Conservation (phyloP, 2,329 filamentous ascomycete species). For the Cyclaneusma minus region DNA sequence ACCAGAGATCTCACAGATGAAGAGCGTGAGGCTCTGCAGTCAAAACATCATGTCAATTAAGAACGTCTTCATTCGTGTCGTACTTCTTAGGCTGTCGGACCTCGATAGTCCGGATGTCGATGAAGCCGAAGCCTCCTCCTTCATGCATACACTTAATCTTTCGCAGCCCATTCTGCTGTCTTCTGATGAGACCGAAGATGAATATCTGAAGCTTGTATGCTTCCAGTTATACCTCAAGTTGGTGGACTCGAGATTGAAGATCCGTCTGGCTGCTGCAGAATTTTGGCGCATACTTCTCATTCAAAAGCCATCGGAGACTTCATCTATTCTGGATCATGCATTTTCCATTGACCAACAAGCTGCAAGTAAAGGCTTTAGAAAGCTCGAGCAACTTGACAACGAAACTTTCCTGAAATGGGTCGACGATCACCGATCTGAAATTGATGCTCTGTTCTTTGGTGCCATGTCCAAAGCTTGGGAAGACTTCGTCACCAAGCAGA, state of each 20-base stretch:
- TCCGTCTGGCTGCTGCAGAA: conserved; percentile 64
- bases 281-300: conserved; percentile 87
- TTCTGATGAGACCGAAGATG: conserved; percentile 61
- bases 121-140: conserved; percentile 47
- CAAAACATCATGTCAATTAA: conserved; percentile 68
- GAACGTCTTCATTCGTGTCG: conserved; percentile 60
- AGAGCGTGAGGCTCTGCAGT: conserved; percentile 81
- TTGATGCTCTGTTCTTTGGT: conserved; percentile 73
- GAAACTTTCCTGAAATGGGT: conserved; percentile 80
- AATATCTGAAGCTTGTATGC: conserved; percentile 73
- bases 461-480: conserved; percentile 76
- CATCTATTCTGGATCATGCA: conserved; percentile 55
- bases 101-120: conserved; percentile 50
- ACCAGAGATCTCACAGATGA: conserved; percentile 64
- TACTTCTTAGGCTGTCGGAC: conserved; percentile 71
- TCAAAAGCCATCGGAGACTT: conserved; percentile 76
- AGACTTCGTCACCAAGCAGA: conserved; percentile 70
- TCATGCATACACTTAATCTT: conserved; percentile 77
- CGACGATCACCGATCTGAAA: conserved; percentile 59
- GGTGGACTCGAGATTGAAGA: conserved; percentile 48
- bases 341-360: conserved; percentile 55
- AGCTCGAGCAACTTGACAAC: conserved; percentile 77
- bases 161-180: conserved; percentile 89
- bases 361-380: conserved; percentile 63
- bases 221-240: conserved; percentile 88